Conservation (phyloP, 1,284 basidiomycete species). For the Pseudozyma flocculosa region DNA sequence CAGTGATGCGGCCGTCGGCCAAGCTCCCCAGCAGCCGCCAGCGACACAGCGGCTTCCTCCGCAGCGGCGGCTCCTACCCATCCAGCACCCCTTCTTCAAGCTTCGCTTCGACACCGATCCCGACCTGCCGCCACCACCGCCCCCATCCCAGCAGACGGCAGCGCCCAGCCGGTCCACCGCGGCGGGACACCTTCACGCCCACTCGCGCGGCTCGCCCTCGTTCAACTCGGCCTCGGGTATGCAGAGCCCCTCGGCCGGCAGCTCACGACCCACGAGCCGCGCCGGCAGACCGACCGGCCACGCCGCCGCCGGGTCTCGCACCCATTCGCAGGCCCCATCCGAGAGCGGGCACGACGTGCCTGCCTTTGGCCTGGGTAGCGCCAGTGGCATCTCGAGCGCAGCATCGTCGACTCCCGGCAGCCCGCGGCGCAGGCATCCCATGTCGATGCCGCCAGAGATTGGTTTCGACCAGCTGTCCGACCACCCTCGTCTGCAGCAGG, state of each 20-base stretch:
- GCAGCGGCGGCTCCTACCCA: slow-evolving; percentile 6
- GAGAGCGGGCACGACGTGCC: not conserved
- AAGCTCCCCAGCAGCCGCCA: no score
- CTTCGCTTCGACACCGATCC: slow-evolving; percentile 44
- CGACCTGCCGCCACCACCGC: slow-evolving; percentile 18
- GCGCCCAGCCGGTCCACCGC: slow-evolving; percentile 17
- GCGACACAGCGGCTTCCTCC: no score
- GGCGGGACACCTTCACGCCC: slow-evolving; percentile 4
- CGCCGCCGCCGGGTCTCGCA: slow-evolving; percentile 3
- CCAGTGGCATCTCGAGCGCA: not conserved
- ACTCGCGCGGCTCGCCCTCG: slow-evolving; percentile 19
- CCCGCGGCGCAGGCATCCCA: not conserved
- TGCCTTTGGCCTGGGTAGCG: not conserved
- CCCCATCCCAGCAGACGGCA: not conserved
- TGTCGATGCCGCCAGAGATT: not conserved
- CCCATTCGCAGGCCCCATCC: slow-evolving; percentile 3
- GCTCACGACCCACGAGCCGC: slow-evolving; percentile 17
- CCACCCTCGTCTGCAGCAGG: not conserved
- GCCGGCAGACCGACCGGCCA: slow-evolving; percentile 12
- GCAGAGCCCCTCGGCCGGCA: slow-evolving; percentile 22
- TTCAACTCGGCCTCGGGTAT: slow-evolving; percentile 10
- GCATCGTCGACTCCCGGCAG: not conserved
- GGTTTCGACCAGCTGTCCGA: not conserved
- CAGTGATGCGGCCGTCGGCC: no score
- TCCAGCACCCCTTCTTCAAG: slow-evolving; percentile 49